Percentiles rank a stretch among this genome's conserved stretches.
These are phyloP conservation scores for Phalaenopsis hybrid DNA, from an alignment of 116 monocot genomes.

Conservation along the genomic window DNA sequence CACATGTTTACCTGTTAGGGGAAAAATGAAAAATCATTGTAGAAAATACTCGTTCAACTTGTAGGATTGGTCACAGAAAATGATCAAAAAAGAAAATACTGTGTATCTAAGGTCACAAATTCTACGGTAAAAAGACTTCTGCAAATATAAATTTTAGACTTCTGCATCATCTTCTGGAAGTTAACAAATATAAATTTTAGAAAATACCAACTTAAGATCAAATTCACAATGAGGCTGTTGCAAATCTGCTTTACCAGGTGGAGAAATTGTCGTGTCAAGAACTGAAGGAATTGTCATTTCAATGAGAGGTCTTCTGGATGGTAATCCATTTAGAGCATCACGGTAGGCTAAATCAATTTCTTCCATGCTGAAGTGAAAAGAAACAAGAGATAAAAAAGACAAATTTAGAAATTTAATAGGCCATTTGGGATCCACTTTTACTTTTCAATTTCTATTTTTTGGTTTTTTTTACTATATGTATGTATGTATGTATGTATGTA, in stretches of 20 bases:
- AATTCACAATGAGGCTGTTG: background rate
- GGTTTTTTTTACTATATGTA: no score
- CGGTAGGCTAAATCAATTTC: conserved; percentile 78
- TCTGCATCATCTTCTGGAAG: background rate
- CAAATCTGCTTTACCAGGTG: conserved; percentile 53
- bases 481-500: no score
- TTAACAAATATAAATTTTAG: background rate
- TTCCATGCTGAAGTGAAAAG: conserved; percentile 60
- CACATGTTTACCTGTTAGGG: conserved; percentile 72
- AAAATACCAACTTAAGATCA: background rate
- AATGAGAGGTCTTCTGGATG: conserved; percentile 88
- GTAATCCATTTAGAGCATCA: conserved; percentile 71
- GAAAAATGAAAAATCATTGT: background rate
- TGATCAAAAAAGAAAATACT: background rate
- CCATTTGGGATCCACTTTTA: no score
- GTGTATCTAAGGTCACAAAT: background rate
- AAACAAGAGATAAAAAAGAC: background rate
- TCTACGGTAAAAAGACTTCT: background rate
- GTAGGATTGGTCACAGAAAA: background rate
- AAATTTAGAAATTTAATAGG: background rate
- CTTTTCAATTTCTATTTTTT: no score
- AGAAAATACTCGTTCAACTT: background rate
- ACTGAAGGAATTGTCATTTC: conserved; percentile 97
- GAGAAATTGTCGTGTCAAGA: conserved; percentile 83
- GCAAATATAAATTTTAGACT: background rate